Conservation (phyloP, 2,329 filamentous ascomycete genomes). For the Sarocladium oryzae region DNA sequence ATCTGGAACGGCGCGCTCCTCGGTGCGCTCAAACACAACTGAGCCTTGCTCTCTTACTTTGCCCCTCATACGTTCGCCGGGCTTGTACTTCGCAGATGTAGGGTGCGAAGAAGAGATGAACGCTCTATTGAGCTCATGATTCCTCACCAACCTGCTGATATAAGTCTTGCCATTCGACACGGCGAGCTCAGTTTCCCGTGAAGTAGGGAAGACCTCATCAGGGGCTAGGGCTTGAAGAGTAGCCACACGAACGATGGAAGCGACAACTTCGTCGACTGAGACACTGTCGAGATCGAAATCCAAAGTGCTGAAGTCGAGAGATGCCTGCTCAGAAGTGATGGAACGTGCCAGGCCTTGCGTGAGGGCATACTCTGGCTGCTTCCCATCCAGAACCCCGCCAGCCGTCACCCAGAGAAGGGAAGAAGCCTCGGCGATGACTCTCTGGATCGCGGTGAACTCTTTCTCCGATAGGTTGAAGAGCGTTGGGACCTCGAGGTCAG, state of each 20-base stretch:
- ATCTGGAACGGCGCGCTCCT: conserved; percentile 9
- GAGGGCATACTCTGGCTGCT: conserved; percentile 20
- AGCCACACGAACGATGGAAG: conserved; percentile 4
- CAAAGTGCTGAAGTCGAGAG: conserved; percentile 18
- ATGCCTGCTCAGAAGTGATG: conserved; percentile 19
- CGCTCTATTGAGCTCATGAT: conserved; percentile 15
- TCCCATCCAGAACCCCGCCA: conserved; percentile 17
- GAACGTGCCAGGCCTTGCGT: conserved; percentile 18
- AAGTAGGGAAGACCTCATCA: not conserved
- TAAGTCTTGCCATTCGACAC: conserved; percentile 17
- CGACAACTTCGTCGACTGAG: conserved; percentile 11
- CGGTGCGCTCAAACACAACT: conserved; percentile 15
- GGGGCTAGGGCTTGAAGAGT: not conserved
- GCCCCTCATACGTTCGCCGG: conserved; percentile 14
- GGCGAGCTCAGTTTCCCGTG: conserved; percentile 17
- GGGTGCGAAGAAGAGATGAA: conserved; percentile 12
- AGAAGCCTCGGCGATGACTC: conserved; percentile 17
- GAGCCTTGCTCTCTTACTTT: conserved; percentile 13
- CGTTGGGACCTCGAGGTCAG: conserved; percentile 22
- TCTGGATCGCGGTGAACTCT: conserved; percentile 21
- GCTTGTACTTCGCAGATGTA: conserved; percentile 11
- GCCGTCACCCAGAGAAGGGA: conserved; percentile 23
- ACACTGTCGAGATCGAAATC: conserved; percentile 17
- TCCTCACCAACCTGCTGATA: conserved; percentile 20
- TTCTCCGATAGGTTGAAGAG: conserved; percentile 18